These are phyloP conservation scores for Penicillium lagena DNA, from an alignment of 495 filamentous ascomycete genomes.

Conservation along the genomic window DNA sequence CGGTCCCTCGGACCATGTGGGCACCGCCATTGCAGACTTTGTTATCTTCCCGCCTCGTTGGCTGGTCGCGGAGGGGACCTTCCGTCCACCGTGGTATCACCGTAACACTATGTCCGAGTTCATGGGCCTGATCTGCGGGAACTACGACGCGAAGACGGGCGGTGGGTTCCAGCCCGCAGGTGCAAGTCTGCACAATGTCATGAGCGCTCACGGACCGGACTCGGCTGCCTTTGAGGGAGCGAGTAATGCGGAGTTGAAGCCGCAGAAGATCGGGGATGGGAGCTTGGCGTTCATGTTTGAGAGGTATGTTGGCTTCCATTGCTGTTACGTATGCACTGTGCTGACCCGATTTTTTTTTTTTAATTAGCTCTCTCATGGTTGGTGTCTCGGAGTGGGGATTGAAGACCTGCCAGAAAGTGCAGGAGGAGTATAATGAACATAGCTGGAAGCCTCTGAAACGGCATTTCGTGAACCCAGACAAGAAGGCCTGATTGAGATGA, in stretches of 20 bases:
- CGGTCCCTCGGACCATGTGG: conserved; percentile 62
- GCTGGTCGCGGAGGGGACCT: conserved; percentile 71
- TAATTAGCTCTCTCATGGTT: conserved; percentile 66
- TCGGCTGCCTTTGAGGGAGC: conserved; percentile 51
- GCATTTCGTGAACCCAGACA: conserved; percentile 63
- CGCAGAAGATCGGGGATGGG: conserved; percentile 53
- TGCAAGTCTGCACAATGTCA: conserved; percentile 57
- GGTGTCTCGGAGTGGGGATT: conserved; percentile 90
- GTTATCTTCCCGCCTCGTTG: conserved; percentile 80
- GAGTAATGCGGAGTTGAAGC: conserved; percentile 50
- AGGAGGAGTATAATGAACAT: conserved; percentile 75
- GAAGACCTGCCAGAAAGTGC: conserved; percentile 76
- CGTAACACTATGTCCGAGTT: conserved; percentile 72
- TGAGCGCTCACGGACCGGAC: conserved; percentile 59
- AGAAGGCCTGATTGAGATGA: conserved; percentile 10
- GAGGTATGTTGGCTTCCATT: conserved; percentile 28
- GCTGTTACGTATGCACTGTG: no score
- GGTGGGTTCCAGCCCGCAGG: conserved; percentile 58
- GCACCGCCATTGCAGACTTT: conserved; percentile 75
- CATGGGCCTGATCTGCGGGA: conserved; percentile 52
- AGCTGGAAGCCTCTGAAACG: conserved; percentile 77
- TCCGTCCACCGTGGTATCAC: conserved; percentile 80
- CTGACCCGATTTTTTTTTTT: background rate
- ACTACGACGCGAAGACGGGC: conserved; percentile 61
- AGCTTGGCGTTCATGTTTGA: conserved; percentile 69